These are phyloP conservation scores for Leishmania gerbilli DNA, from an alignment of 208 protist species.

Conservation along the genomic window DNA sequence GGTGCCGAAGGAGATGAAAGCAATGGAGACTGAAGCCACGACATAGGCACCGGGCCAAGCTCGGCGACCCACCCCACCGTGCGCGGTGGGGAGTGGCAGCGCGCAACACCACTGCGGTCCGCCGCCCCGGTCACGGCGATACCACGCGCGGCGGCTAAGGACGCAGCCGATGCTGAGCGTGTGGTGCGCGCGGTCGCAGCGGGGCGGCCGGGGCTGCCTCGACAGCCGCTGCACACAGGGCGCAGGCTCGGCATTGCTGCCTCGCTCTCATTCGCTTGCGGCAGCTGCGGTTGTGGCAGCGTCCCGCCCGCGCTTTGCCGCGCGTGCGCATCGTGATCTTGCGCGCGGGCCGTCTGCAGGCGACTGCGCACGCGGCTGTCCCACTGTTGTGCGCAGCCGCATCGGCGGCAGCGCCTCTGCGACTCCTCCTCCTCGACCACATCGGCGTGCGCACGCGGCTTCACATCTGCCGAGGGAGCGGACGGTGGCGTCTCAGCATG, in stretches of 20 bases:
- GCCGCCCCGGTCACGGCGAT: neutral
- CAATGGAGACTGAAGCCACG: neutral
- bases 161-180: neutral
- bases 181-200: neutral
- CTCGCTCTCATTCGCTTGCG: neutral
- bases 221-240: neutral
- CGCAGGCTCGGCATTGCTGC: neutral
- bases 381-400: neutral
- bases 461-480: neutral
- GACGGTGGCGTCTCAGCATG: neutral
- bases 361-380: slow-evolving; percentile 16
- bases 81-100: neutral
- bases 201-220: neutral
- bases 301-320: neutral
- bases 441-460: neutral
- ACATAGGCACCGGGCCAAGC: neutral
- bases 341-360: slow-evolving; percentile 2
- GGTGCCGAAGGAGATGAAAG: neutral
- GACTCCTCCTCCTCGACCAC: neutral
- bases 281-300: neutral
- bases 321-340: neutral
- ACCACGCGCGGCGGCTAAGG: neutral
- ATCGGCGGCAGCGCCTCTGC: neutral
- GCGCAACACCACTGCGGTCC: neutral
- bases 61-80: neutral